Evolutionary conservation across 2,329 filamentous ascomycete species (phyloP), one percentile per base, ranked within the genome.

Genomic region (Xylariaceae sp.): DNA sequence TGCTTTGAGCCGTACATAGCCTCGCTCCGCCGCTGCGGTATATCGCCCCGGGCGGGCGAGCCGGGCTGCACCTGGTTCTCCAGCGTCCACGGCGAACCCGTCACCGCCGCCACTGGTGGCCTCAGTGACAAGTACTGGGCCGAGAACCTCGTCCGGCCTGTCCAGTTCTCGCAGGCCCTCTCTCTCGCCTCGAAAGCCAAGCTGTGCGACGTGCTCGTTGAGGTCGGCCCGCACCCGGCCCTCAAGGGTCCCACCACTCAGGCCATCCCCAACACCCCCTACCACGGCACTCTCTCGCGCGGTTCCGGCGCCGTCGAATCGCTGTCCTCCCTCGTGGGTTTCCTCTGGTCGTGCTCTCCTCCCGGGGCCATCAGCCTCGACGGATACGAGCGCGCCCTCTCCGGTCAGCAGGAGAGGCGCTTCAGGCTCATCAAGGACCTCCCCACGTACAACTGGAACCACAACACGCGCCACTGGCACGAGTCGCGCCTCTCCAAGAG

Each of bases 171-270:
- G 2, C 43, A 58, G 27, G 60, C 60, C 1, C 45, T 11, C n/a
- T 41, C 8, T 5, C 38, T 8, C 24, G 37, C 32, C 32, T 5
- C 31, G 9, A n/a, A 5, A 5, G 21, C 13, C 14, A 25, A 12
- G 6, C 19, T 17, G 5, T 50, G 46, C 22, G 46, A 57, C 22
- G 29, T 54, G 1, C 43, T 44, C 5, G 29, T 63, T 3, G 60
- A 64, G 33, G 28, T 63, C 9, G 60, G 60, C 1, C 53, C 60
- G 5, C 59, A 47, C 40, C 53, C 60, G 4, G 56, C 59, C 13
- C 45, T 63, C 2, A 56, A 59, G 37, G 53, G 49, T 1, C 42
- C 44, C 2, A 26, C 31, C 2, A n/a, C 3, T 3, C 29, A 32
- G 15, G 38, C 21, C 1, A 38, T 39, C 19, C n/a, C 22, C 10